A percentile compares a stretch with the other conserved stretches of the same genome.
phyloP scores from a whole-genome alignment of 441 rosid genomes.

The Gossypium armourianum region DNA sequence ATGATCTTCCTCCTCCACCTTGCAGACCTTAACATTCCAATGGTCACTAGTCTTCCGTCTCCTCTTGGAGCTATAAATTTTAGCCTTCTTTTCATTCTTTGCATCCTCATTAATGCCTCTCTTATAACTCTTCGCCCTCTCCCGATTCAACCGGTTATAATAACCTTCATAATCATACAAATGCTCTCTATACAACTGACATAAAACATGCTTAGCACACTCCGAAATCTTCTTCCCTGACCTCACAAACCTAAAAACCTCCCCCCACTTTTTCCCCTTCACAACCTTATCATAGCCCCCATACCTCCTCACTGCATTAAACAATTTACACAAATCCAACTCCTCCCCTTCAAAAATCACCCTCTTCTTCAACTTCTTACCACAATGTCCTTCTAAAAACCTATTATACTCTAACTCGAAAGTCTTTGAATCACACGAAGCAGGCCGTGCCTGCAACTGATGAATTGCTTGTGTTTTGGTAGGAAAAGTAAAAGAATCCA shows the following conservation, averaged over 20 bases:
- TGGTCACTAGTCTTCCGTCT: slow-evolving; percentile 36
- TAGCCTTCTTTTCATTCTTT: slow-evolving; percentile 27
- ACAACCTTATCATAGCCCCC: slow-evolving; percentile 72
- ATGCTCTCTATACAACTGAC: slow-evolving; percentile 69
- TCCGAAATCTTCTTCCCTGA: slow-evolving; percentile 56
- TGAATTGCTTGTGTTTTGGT: slow-evolving; percentile 94
- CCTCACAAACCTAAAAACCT: slow-evolving; percentile 64
- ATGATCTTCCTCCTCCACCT: slow-evolving; percentile 34
- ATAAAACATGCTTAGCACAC: slow-evolving; percentile 80
- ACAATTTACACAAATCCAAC: slow-evolving; percentile 78
- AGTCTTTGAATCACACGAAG: slow-evolving; percentile 72
- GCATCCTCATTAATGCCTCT: slow-evolving; percentile 30
- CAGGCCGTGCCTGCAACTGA: slow-evolving; percentile 78
- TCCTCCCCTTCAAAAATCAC: slow-evolving; percentile 71
- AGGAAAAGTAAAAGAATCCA: slow-evolving; percentile 57
- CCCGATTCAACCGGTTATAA: slow-evolving; percentile 39
- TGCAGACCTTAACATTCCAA: slow-evolving; percentile 30
- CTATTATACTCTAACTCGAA: slow-evolving; percentile 75
- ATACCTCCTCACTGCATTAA: slow-evolving; percentile 79
- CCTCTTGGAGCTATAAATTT: slow-evolving; percentile 39
- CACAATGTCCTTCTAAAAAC: slow-evolving; percentile 59
- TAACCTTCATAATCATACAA: slow-evolving; percentile 65
- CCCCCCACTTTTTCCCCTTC: slow-evolving; percentile 74
- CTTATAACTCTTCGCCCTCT: slow-evolving; percentile 39
- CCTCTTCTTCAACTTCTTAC: slow-evolving; percentile 67